phyloP scores from a whole-genome alignment of 768 basidiomycete genomes.

The Neoboletus brunneissimus region DNA sequence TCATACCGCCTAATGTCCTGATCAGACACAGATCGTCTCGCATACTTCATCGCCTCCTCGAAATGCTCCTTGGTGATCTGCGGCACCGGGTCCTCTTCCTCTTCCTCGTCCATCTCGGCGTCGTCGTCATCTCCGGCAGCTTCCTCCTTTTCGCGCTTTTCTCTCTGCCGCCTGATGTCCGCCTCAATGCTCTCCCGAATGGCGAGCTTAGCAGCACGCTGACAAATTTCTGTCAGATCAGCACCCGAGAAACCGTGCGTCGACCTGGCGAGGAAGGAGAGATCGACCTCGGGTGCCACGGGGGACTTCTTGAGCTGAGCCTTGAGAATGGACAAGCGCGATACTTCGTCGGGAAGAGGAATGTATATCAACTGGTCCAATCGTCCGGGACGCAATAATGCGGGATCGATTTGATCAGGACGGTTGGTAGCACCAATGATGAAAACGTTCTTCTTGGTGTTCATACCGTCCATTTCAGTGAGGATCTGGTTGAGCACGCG shows the following conservation, averaged over 20 bases:
- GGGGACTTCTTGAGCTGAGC: slow-evolving; percentile 93
- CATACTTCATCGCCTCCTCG: slow-evolving; percentile 98
- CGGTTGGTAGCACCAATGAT: slow-evolving; percentile 97
- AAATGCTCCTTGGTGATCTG: slow-evolving; percentile 90
- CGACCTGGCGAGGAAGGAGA: slow-evolving; percentile 81
- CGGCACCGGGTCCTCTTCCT: slow-evolving; percentile 86
- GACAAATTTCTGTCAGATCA: slow-evolving; percentile 99
- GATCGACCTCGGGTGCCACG: slow-evolving; percentile 76
- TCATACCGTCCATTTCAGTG: slow-evolving; percentile 99
- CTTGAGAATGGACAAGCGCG: slow-evolving; percentile 86
- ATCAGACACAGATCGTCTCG: slow-evolving; percentile 95
- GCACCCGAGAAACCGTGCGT: slow-evolving; percentile 99
- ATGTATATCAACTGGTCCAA: slow-evolving; percentile 99
- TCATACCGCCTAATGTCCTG: slow-evolving; percentile 97
- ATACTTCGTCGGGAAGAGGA: slow-evolving; percentile 92
- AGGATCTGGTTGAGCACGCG: slow-evolving; percentile 97
- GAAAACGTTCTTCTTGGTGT: slow-evolving; percentile 98
- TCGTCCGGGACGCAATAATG: slow-evolving; percentile 94
- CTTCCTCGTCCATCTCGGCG: slow-evolving; percentile 69
- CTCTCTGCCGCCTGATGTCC: slow-evolving; percentile 78
- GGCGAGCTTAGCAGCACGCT: slow-evolving; percentile 94
- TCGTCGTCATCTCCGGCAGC: slow-evolving; percentile 55
- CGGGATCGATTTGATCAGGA: slow-evolving; percentile 93
- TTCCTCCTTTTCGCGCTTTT: slow-evolving; percentile 79
- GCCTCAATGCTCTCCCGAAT: slow-evolving; percentile 94